Evolutionary conservation across 306 rosid genomes (phyloP), one percentile per base, ranked within the genome.

Genomic region (Arachis stenosperma): DNA sequence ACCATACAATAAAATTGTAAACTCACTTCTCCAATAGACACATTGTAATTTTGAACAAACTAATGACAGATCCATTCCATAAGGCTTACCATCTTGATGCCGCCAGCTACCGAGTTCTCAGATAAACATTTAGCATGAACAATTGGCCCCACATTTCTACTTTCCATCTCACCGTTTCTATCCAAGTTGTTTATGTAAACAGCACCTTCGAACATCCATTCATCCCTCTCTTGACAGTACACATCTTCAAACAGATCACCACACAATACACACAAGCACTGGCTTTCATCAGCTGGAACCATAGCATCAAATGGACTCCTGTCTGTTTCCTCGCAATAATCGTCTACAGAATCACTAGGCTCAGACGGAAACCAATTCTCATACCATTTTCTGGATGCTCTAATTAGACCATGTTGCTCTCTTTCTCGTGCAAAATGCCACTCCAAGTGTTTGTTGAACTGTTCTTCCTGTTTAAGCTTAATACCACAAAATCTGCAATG

Each of bases 171-270:
- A 52, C 76, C 69, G 50, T 63, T 74, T 61, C 50, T 64, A 60
- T 74, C 88, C 42, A 86, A 72, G 64, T 75, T 61, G 51, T 76
- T 76, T 75, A 92, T 37, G 85, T 84, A 83, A 57, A 71, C 72
- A 41, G 96, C 96, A 72, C 89, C 97, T 73, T 86, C 87, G 90
- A 92, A 92, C 99, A 92, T 87, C 99, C 99, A 95, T 55, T 80
- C 88, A 48, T 80, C 89, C 78, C 73, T 86, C 74, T 91, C 96
- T 61, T 76, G 89, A 74, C 89, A 78, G 72, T 88, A 90, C 55
- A 87, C 83, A 77, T 95, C 99, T 88, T 90, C 99, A 77, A 95
- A 95, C 67, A 87, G 75, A 65, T 88, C 89, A 6, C 99, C 97
- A 72, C 99, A 95, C 78, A 92, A 73, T 62, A 86, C 78, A 82